Evolutionary conservation across 768 basidiomycete species (phyloP), one percentile per base, ranked within the genome.

Genomic region (Hypholoma fasciculare): DNA sequence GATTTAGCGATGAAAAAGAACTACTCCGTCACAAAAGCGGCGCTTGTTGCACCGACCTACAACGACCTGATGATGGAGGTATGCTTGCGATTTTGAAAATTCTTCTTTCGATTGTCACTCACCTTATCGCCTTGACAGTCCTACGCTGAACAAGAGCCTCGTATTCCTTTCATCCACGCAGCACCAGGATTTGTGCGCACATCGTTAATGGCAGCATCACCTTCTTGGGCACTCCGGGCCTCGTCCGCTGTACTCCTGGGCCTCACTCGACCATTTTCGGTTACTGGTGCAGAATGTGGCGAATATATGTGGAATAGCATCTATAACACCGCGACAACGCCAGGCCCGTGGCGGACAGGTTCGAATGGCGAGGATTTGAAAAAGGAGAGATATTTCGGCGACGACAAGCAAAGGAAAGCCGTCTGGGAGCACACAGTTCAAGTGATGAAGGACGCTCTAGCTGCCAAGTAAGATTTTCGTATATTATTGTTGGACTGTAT

Each of bases 41-140:
- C 69, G 2, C 20, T 64, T 46, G 59, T 69, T 1, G 72, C 72
- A 0, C 66, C 75, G 14, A 79, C 81, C 0, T 83, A 84, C 61
- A 84, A 76, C 61, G 83, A 85, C 64, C 61, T 82, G 13, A 80
- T 82, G 79, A 58, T 83, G 49, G 74, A 82, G 76, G 83, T 82
- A 49, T 7, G 68, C 57, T 59, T 12, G 40, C 13, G 37, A 9
- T 53, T 49, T 7, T 19, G 19, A 30, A 37, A 46, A 34, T 16
- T 47, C 17, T 26, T 23, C 34, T 46, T 38, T 14, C 13, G 14
- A 13, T 49, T 5, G n/a, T 20, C 30, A 26, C 46, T 48, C 26
- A 27, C 50, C 7, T 20, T 43, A 17, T 34, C 30, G 30, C 39
- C 26, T 44, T 36, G 49, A 7, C 54, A 78, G 77, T 67, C 67